Evolutionary conservation across 163 green algal genomes (phyloP).

Genomic region (Chlamydomonas reinhardtii): DNA sequence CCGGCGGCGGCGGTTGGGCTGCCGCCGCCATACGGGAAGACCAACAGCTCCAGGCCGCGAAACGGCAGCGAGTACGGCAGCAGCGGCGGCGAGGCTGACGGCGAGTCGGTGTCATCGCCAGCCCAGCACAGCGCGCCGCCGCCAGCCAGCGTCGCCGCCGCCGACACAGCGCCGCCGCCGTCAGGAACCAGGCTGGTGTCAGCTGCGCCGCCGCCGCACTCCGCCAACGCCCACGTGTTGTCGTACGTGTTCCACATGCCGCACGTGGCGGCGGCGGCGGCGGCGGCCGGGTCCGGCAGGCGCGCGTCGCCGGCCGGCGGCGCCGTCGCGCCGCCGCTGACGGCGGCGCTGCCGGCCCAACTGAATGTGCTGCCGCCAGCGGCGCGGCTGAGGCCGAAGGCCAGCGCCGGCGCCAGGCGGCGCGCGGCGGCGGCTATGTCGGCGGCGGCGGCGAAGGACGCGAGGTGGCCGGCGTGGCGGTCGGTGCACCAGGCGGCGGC

Average conservation of each 20-base stretch:
- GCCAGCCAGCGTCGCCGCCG: neutral
- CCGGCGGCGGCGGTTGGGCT: neutral
- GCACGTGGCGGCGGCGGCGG: neutral
- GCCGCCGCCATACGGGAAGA: constrained; percentile 37
- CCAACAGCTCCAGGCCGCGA: constrained; percentile 24
- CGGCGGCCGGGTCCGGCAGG: neutral
- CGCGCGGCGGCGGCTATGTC: neutral
- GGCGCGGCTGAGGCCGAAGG: neutral
- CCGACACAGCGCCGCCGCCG: neutral
- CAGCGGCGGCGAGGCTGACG: constrained; percentile 18
- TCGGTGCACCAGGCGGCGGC: neutral
- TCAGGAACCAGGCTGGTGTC: no score
- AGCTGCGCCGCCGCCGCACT: neutral
- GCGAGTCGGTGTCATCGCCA: neutral
- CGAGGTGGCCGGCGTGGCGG: constrained; percentile 13
- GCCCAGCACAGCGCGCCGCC: constrained; percentile 32
- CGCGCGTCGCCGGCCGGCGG: neutral
- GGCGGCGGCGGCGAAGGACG: neutral
- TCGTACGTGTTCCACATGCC: constrained; percentile 39
- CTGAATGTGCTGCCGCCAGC: neutral
- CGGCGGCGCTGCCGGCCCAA: neutral
- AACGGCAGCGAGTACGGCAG: constrained; percentile 40
- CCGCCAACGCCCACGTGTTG: constrained; percentile 15
- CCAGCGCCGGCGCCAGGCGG: constrained; percentile 13
- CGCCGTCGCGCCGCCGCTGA: neutral